These are phyloP conservation scores for Verticillium tricorpus DNA, from an alignment of 2,329 filamentous ascomycete genomes.

Conservation along the genomic window DNA sequence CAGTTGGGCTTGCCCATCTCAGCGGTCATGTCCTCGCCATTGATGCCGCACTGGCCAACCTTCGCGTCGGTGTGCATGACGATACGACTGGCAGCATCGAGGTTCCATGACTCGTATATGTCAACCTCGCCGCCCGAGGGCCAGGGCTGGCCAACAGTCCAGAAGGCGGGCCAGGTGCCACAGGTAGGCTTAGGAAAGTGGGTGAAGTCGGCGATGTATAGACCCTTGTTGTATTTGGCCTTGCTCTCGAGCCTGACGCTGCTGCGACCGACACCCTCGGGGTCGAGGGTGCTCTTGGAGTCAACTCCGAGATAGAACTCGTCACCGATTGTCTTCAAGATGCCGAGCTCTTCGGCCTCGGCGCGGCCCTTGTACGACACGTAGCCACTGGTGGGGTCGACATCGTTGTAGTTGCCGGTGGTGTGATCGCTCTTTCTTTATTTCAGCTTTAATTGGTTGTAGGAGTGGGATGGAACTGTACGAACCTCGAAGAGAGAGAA, in stretches of 20 bases:
- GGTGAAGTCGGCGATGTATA: constrained; percentile 64
- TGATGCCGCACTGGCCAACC: constrained; percentile 30
- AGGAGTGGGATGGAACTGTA: neutral
- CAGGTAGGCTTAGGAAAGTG: constrained; percentile 65
- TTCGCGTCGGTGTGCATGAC: constrained; percentile 48
- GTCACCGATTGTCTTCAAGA: constrained; percentile 25
- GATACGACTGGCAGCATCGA: constrained; percentile 47
- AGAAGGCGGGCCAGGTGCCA: constrained; percentile 69
- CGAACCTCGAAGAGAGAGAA: constrained; percentile 37
- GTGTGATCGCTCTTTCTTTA: constrained; percentile 14
- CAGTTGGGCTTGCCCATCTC: constrained; percentile 31
- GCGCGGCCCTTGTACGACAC: constrained; percentile 46
- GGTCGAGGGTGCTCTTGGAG: constrained; percentile 17
- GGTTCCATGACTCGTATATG: constrained; percentile 64
- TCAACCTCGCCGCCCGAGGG: constrained; percentile 61
- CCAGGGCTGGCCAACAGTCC: constrained; percentile 51
- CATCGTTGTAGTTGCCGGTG: constrained; percentile 15
- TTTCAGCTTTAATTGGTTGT: neutral
- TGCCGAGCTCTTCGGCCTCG: constrained; percentile 28
- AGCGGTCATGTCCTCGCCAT: constrained; percentile 22
- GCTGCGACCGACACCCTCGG: constrained; percentile 30
- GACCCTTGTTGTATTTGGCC: constrained; percentile 56
- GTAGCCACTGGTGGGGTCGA: constrained; percentile 61
- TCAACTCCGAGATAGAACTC: constrained; percentile 38
- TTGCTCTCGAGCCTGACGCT: constrained; percentile 65